phyloP scores from a whole-genome alignment of 768 basidiomycete genomes.

The Rhodotorula kratochvilovae region DNA sequence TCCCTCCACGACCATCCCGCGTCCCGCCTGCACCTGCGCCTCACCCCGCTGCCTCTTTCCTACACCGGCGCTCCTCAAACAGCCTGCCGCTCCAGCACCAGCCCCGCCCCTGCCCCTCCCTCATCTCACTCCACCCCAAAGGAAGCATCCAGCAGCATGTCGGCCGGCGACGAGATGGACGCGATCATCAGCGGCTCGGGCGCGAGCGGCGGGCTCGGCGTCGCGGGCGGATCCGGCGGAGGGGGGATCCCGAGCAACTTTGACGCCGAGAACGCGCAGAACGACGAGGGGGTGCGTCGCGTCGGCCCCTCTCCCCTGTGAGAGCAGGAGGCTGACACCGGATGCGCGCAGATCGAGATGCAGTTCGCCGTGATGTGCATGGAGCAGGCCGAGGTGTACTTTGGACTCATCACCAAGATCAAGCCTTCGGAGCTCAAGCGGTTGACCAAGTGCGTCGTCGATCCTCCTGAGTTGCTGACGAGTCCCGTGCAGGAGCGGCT shows the following conservation, averaged over 20 bases:
- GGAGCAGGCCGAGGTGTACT: slow-evolving; percentile 97
- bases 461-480: neutral
- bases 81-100: too few relatives aligned
- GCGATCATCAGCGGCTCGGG: slow-evolving; percentile 22
- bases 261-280: slow-evolving; percentile 29
- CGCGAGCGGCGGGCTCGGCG: neutral
- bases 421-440: slow-evolving; percentile 63
- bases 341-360: slow-evolving; percentile 90
- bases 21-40: too few relatives aligned
- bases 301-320: too few relatives aligned
- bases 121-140: too few relatives aligned
- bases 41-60: too few relatives aligned
- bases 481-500: too few relatives aligned
- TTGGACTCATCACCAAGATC: slow-evolving; percentile 82
- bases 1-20: too few relatives aligned
- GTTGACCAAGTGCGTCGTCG: slow-evolving; percentile 65
- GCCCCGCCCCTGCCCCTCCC: too few relatives aligned
- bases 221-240: neutral
- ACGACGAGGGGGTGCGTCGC: slow-evolving; percentile 23
- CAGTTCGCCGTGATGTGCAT: slow-evolving; percentile 96
- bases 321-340: too few relatives aligned
- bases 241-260: slow-evolving; percentile 18
- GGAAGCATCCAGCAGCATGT: neutral
- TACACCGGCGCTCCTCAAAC: too few relatives aligned
- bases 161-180: slow-evolving; percentile 15